phyloP scores from a whole-genome alignment of 2,329 filamentous ascomycete genomes.

The Orbilia ellipsospora region DNA sequence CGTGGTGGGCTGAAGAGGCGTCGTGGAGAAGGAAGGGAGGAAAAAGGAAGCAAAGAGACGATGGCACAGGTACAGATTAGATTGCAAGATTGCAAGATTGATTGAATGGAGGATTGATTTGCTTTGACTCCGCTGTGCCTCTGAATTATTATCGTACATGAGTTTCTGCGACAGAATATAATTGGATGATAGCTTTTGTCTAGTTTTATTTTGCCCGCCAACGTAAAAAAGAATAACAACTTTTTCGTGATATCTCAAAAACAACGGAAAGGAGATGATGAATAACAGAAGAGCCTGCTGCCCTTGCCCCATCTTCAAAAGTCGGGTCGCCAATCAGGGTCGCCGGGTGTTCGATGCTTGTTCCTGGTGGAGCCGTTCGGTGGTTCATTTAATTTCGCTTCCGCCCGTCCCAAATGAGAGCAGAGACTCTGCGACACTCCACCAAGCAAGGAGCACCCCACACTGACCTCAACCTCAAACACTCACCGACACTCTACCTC shows the following conservation, averaged over 20 bases:
- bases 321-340: constrained; percentile 35
- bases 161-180: too few relatives aligned
- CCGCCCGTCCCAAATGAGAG: constrained; percentile 50
- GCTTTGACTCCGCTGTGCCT: background rate
- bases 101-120: too few relatives aligned
- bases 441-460: constrained; percentile 24
- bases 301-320: background rate
- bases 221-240: constrained; percentile 6
- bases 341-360: constrained; percentile 34
- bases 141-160: background rate
- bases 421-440: constrained; percentile 36
- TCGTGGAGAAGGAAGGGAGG: background rate
- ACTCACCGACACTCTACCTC: constrained; percentile 24
- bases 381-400: constrained; percentile 49
- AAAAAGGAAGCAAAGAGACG: background rate
- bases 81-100: too few relatives aligned
- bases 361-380: constrained; percentile 29
- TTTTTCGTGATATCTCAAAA: constrained; percentile 16
- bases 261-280: constrained; percentile 21
- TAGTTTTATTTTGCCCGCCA: background rate
- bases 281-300: background rate
- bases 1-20: background rate
- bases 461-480: constrained; percentile 20
- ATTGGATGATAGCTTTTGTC: constrained; percentile 2
- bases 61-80: too few relatives aligned